Evolutionary conservation across 73 alveolate genomes (phyloP).

Genomic region (Paramecium pentaurelia): DNA sequence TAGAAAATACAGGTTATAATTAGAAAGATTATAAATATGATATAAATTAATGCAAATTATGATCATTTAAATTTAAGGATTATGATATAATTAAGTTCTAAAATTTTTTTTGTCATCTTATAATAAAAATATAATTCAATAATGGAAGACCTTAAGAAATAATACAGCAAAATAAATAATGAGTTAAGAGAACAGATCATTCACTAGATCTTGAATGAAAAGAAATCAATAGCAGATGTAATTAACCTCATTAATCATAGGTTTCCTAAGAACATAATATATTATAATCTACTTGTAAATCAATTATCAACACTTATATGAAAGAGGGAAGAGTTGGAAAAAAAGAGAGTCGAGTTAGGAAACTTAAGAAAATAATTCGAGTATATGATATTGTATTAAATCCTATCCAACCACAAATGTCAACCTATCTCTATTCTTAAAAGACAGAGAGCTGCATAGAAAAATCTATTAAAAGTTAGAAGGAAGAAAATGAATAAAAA

Average conservation of each 20-base stretch:
- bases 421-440: neutral
- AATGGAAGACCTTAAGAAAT: neutral
- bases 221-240: neutral
- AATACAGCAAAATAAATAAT: neutral
- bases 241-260: neutral
- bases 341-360: conserved; percentile 47
- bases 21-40: neutral
- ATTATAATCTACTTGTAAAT: conserved; percentile 12
- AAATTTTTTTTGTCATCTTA: neutral
- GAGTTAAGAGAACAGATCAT: neutral
- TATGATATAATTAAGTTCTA: neutral
- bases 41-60: neutral
- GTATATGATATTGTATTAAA: neutral
- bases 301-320: conserved; percentile 36
- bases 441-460: neutral
- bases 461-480: neutral
- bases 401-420: neutral
- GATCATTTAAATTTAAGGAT: neutral
- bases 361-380: neutral
- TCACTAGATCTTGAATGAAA: neutral
- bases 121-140: neutral
- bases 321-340: conserved; percentile 51
- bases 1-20: neutral
- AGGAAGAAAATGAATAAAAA: neutral
- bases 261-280: neutral